Percentiles rank a stretch among this genome's conserved stretches.
Evolutionary conservation across 768 basidiomycete species (phyloP).

Genomic region (Xerocomellus intermedius): DNA sequence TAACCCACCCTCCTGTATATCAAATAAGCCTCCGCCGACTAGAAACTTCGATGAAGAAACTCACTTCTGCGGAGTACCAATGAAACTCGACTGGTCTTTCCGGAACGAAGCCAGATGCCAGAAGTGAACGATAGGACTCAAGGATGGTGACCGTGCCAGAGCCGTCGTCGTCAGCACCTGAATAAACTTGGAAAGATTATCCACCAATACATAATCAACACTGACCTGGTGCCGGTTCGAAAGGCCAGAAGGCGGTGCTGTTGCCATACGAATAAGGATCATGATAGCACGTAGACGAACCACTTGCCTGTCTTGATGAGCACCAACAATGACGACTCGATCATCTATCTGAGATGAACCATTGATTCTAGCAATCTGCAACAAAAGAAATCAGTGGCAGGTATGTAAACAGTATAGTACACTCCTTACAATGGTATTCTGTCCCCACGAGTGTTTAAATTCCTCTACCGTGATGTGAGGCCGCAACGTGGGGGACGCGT

Average conservation of each 20-base stretch:
- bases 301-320: slow-evolving; percentile 78
- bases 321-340: slow-evolving; percentile 65
- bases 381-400: slow-evolving; percentile 1
- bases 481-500: slow-evolving; percentile 55
- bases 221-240: slow-evolving; percentile 72
- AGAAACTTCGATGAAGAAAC: neutral
- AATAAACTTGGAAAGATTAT: neutral
- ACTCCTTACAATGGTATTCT: slow-evolving; percentile 67
- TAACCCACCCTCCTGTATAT: slow-evolving; percentile 65
- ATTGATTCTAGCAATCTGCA: slow-evolving; percentile 71
- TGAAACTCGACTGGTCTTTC: slow-evolving; percentile 46
- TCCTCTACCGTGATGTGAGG: slow-evolving; percentile 63
- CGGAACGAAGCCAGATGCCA: slow-evolving; percentile 42
- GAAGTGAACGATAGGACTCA: slow-evolving; percentile 42
- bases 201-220: neutral
- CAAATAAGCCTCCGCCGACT: neutral
- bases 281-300: neutral
- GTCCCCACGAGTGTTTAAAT: slow-evolving; percentile 81
- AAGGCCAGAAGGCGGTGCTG: slow-evolving; percentile 78
- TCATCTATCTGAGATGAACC: slow-evolving; percentile 64
- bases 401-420: neutral
- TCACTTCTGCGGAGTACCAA: slow-evolving; percentile 46
- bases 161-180: slow-evolving; percentile 46
- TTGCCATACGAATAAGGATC: neutral
- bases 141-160: slow-evolving; percentile 46